Percentiles rank a stretch among this genome's conserved stretches.
These are phyloP conservation scores for Corniculantispora saksenae DNA, from an alignment of 2,329 filamentous ascomycete species.

Conservation along the genomic window DNA sequence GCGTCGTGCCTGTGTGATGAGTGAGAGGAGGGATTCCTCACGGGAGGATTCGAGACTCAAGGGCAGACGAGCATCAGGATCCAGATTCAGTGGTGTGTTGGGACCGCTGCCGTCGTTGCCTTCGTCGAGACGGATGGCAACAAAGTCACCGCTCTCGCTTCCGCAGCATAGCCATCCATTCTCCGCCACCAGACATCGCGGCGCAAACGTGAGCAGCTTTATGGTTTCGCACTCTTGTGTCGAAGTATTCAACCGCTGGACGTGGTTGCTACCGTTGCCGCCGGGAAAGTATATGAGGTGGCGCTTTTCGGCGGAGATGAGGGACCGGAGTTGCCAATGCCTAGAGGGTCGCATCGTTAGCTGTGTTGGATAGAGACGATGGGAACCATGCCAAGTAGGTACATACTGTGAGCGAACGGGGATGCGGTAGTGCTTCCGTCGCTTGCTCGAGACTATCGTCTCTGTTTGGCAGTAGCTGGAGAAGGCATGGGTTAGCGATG, in stretches of 20 bases:
- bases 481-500: slow-evolving; percentile 12
- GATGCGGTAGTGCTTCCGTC: slow-evolving; percentile 68
- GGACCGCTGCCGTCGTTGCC: slow-evolving; percentile 31
- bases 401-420: slow-evolving; percentile 66
- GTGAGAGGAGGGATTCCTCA: slow-evolving; percentile 36
- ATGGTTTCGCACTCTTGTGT: slow-evolving; percentile 72
- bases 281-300: slow-evolving; percentile 84
- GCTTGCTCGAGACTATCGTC: slow-evolving; percentile 59
- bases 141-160: slow-evolving; percentile 84
- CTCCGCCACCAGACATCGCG: slow-evolving; percentile 84
- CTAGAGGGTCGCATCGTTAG: slow-evolving; percentile 46
- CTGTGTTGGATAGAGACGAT: no score
- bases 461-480: slow-evolving; percentile 66
- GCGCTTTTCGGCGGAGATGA: slow-evolving; percentile 78
- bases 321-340: slow-evolving; percentile 86
- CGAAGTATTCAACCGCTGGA: slow-evolving; percentile 69
- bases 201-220: slow-evolving; percentile 68
- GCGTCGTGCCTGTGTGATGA: slow-evolving; percentile 41
- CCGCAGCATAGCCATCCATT: slow-evolving; percentile 90
- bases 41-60: slow-evolving; percentile 34
- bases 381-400: neutral
- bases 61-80: slow-evolving; percentile 35
- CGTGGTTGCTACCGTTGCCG: slow-evolving; percentile 63
- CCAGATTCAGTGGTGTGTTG: slow-evolving; percentile 33
- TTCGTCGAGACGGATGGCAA: slow-evolving; percentile 67